Evolutionary conservation across 2,329 filamentous ascomycete species (phyloP).

Genomic region (Verticillium alfalfae): DNA sequence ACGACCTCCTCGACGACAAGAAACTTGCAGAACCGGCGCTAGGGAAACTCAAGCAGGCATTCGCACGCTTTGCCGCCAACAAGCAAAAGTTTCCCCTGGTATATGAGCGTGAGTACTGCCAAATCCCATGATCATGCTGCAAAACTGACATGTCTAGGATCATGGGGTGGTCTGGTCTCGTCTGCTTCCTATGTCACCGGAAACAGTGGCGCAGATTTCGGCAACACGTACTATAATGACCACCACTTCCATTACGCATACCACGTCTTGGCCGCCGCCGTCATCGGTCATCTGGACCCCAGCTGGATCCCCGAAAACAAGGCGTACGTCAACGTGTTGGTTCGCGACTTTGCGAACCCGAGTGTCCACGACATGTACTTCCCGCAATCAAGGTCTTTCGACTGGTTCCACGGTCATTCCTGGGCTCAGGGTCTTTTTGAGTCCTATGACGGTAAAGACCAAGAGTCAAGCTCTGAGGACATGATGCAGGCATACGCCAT

Average conservation of each 20-base stretch:
- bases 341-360: constrained; percentile 79
- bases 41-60: constrained; percentile 57
- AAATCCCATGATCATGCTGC: background rate
- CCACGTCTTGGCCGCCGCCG: constrained; percentile 79
- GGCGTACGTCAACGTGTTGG: constrained; percentile 75
- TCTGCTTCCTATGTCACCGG: constrained; percentile 66
- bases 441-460: constrained; percentile 67
- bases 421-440: constrained; percentile 82
- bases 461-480: constrained; percentile 89
- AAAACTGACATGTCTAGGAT: constrained; percentile 29
- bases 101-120: constrained; percentile 48
- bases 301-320: constrained; percentile 68
- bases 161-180: constrained; percentile 79
- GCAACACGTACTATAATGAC: constrained; percentile 80
- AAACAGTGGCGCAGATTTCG: constrained; percentile 73
- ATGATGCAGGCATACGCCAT: constrained; percentile 80
- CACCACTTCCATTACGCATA: constrained; percentile 80
- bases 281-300: constrained; percentile 75
- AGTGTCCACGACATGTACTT: constrained; percentile 66
- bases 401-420: constrained; percentile 92
- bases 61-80: constrained; percentile 62
- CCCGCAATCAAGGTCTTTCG: constrained; percentile 77
- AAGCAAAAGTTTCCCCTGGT: constrained; percentile 61
- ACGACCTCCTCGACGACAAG: constrained; percentile 56
- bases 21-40: constrained; percentile 53